Evolutionary conservation across 129 eudicot genomes (phyloP).

Genomic region (Pseudognaphalium luteoalbum): DNA sequence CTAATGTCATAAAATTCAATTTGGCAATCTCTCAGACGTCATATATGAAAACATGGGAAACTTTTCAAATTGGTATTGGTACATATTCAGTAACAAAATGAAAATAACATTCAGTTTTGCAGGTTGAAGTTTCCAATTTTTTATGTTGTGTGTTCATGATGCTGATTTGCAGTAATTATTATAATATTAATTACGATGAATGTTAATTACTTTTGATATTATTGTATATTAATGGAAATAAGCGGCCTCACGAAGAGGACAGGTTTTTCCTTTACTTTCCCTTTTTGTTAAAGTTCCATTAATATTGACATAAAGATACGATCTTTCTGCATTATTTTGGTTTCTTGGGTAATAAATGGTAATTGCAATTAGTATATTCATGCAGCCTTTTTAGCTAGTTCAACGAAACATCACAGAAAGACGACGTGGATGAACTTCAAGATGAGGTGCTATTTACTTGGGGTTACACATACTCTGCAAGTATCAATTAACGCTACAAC

Average conservation of each 20-base stretch:
- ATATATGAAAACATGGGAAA: neutral
- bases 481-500: neutral
- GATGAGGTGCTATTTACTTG: neutral
- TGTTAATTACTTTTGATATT: too few relatives aligned
- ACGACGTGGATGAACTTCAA: conserved; percentile 11
- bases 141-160: too few relatives aligned
- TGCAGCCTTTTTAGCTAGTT: conserved; percentile 10
- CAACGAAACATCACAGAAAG: neutral
- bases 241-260: conserved; percentile 63
- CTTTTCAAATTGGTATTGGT: neutral
- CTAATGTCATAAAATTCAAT: neutral
- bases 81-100: neutral
- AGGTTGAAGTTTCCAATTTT: conserved; percentile 1
- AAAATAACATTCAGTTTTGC: neutral
- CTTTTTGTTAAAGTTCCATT: neutral
- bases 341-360: neutral
- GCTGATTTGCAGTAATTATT: too few relatives aligned
- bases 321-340: neutral
- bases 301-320: neutral
- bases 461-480: neutral
- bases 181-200: too few relatives aligned
- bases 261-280: conserved; percentile 37
- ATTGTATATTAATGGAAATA: conserved; percentile 45
- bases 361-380: neutral
- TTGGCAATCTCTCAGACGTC: neutral